Base-by-base conservation (phyloP, 2,329 filamentous ascomycete genomes). In the Penicillium verrucosum region DNA sequence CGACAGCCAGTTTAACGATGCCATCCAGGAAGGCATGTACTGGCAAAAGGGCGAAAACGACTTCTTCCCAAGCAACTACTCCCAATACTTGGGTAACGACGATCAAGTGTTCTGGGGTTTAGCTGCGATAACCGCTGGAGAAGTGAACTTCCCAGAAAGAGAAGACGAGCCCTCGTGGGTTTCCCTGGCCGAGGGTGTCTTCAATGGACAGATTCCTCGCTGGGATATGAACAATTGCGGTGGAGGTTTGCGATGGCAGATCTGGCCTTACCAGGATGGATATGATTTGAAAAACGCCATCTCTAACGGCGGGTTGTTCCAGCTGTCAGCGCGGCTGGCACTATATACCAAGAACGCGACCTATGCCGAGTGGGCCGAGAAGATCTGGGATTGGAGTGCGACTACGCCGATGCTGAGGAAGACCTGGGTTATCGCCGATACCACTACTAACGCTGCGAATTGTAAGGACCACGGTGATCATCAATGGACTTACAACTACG, bases 251-350 rank as follows among this genome's bases (percentile, higher is more conserved):
- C 80, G 84, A 54, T 92, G 89, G 89, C 90, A 95, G 76, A 91
- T 95, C 63, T 92, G 87, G 71, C 76, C 81, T 1, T 82, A 81
- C 63, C 93, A 94, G 70, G 85, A 85, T 60, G 90, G 90, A 4
- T 86, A 90, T 70, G 81, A 85, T 68, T 93, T 94, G 81, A 93
- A 91, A 74, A 92, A 92, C 75, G 82, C 85, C 21, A 84, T 92
- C 64, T 86, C 85, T 61, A 93, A 92, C 72, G 89, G 89, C 40
- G 87, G 85, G 18, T 85, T 93, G 70, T 91, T 94, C 72, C 87
- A 91, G 67, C 80, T 94, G 12, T 86, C 87, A 4, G 89, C 89
- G 0, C 85, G 89, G 18, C 79, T 92, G 21, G 88, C 86, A 32
- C 82, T 86, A 50, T 74, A 72, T 46, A 89, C 86, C 0, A 76